Evolutionary conservation across 2,329 filamentous ascomycete genomes (phyloP).

Genomic region (Calonectria naviculata): DNA sequence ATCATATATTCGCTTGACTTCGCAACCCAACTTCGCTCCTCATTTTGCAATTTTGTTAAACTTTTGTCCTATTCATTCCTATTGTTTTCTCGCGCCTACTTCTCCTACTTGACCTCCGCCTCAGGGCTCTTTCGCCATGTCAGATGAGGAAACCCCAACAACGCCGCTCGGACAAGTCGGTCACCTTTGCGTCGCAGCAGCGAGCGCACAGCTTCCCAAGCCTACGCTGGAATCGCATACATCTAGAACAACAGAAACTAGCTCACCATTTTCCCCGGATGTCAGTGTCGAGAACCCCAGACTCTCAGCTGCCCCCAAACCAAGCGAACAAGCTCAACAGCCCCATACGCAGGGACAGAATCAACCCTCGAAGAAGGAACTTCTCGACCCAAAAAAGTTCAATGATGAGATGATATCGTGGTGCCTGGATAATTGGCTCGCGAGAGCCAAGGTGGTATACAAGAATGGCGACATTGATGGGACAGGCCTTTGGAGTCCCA

Average conservation of each 20-base stretch:
- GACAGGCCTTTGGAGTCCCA: conserved; percentile 34
- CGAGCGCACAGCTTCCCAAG: too few relatives aligned
- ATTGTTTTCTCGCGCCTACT: neutral
- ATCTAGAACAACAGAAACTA: too few relatives aligned
- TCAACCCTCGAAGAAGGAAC: neutral
- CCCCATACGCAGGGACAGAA: neutral
- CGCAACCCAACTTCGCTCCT: neutral
- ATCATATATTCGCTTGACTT: neutral
- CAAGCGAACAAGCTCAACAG: conserved; percentile 8
- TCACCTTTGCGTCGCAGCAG: too few relatives aligned
- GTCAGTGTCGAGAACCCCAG: neutral
- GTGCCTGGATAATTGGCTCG: conserved; percentile 32
- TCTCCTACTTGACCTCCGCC: neutral
- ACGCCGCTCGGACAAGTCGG: neutral
- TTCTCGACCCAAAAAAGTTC: conserved; percentile 18
- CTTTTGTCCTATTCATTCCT: neutral
- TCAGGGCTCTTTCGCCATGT: neutral
- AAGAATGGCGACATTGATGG: conserved; percentile 28
- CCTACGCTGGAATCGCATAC: neutral
- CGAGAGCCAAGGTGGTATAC: conserved; percentile 32
- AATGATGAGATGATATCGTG: conserved; percentile 31
- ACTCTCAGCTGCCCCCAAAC: neutral
- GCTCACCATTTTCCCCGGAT: neutral
- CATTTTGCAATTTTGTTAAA: neutral
- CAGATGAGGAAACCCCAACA: neutral